These are phyloP conservation scores for Colletotrichum chlorophyti DNA, from an alignment of 2,329 filamentous ascomycete species.

Conservation along the genomic window DNA sequence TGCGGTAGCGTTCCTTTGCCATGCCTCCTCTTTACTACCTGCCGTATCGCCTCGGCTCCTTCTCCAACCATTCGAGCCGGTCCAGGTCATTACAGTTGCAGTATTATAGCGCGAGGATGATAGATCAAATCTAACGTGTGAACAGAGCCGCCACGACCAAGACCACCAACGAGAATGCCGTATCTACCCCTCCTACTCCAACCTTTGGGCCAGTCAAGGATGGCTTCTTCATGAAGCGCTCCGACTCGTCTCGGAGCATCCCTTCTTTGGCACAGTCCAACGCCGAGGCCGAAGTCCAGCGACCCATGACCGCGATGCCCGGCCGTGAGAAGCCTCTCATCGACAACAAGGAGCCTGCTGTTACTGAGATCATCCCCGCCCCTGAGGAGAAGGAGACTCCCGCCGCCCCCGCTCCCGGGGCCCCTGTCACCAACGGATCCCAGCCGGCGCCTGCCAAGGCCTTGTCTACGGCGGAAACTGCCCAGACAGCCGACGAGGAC, in stretches of 20 bases:
- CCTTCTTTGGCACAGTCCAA: slow-evolving; percentile 16
- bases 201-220: slow-evolving; percentile 26
- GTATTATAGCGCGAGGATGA: background rate
- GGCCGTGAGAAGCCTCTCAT: slow-evolving; percentile 18
- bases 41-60: slow-evolving; percentile 14
- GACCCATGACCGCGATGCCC: slow-evolving; percentile 25
- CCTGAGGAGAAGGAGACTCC: background rate
- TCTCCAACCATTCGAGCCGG: background rate
- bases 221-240: slow-evolving; percentile 20
- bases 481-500: slow-evolving; percentile 11
- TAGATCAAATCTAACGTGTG: background rate
- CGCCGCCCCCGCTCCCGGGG: background rate
- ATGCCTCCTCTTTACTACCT: slow-evolving; percentile 1
- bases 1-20: slow-evolving; percentile 23
- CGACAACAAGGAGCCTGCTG: slow-evolving; percentile 3
- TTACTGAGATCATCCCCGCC: background rate
- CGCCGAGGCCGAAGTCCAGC: slow-evolving; percentile 1
- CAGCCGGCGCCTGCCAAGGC: slow-evolving; percentile 6
- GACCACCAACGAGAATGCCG: slow-evolving; percentile 24
- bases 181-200: slow-evolving; percentile 17
- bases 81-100: slow-evolving; percentile 10
- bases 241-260: slow-evolving; percentile 21
- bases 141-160: slow-evolving; percentile 20
- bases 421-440: background rate
- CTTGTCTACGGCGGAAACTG: slow-evolving; percentile 3